These are phyloP conservation scores for Fusarium albosuccineum DNA, from an alignment of 2,329 filamentous ascomycete species.

Conservation along the genomic window DNA sequence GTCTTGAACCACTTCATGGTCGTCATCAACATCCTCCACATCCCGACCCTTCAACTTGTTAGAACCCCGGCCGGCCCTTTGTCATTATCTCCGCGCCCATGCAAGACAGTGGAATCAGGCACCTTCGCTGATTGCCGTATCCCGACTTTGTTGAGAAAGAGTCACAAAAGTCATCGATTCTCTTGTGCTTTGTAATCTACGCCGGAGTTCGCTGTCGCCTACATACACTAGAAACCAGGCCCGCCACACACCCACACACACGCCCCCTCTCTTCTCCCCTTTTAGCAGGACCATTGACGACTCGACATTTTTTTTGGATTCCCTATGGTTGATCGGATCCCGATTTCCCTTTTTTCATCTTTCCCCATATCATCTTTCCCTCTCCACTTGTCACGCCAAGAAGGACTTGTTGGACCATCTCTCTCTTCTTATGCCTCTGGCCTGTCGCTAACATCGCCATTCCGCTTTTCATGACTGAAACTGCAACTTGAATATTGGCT, in stretches of 20 bases:
- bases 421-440: not conserved
- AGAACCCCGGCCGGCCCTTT: constrained; percentile 16
- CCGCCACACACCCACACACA: constrained; percentile 17
- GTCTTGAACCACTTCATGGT: constrained; percentile 13
- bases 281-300: constrained; percentile 16
- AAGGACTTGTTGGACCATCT: constrained; percentile 14
- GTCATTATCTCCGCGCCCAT: constrained; percentile 23
- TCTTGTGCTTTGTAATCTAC: constrained; percentile 39
- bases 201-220: constrained; percentile 21
- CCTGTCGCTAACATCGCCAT: constrained; percentile 1
- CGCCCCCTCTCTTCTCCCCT: constrained; percentile 2
- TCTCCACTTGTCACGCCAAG: constrained; percentile 12
- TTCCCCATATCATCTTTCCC: not conserved
- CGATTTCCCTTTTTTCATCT: constrained; percentile 16
- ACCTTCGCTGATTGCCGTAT: constrained; percentile 31
- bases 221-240: not conserved
- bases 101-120: constrained; percentile 10
- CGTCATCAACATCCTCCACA: constrained; percentile 29
- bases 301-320: constrained; percentile 24
- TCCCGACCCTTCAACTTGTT: constrained; percentile 1
- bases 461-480: not conserved
- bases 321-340: constrained; percentile 11
- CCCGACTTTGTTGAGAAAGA: constrained; percentile 25
- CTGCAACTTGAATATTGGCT: not conserved
- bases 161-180: not conserved